phyloP scores from a whole-genome alignment of 2,329 filamentous ascomycete genomes.

The Botryotinia narcissicola region DNA sequence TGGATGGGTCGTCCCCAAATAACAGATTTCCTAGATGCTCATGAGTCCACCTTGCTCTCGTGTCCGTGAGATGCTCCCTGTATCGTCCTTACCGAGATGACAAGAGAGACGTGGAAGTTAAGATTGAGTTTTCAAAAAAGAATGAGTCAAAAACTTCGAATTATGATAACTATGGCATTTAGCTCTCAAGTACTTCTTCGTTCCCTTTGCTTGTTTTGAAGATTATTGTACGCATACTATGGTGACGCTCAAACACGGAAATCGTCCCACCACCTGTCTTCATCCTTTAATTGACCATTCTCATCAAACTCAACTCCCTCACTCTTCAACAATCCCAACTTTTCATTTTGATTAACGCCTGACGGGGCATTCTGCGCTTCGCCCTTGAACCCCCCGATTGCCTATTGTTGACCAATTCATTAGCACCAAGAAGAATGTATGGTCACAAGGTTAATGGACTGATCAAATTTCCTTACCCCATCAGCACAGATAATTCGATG shows the following conservation, averaged over 20 bases:
- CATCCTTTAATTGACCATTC: neutral
- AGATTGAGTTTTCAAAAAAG: no score
- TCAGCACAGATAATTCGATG: slow-evolving; percentile 56
- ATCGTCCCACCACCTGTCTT: neutral
- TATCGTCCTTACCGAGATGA: neutral
- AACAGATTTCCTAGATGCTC: neutral
- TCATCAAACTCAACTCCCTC: slow-evolving; percentile 9
- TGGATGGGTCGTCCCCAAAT: neutral
- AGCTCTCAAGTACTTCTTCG: neutral
- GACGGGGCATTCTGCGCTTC: slow-evolving; percentile 51
- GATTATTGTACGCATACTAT: neutral
- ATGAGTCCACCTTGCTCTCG: neutral
- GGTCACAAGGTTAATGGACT: neutral
- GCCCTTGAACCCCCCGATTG: slow-evolving; percentile 51
- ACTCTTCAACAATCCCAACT: slow-evolving; percentile 35
- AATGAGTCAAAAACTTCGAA: neutral
- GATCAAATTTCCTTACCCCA: slow-evolving; percentile 42
- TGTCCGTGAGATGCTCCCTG: neutral
- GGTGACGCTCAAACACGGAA: neutral
- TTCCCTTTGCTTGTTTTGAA: neutral
- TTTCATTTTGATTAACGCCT: slow-evolving; percentile 48
- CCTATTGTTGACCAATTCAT: slow-evolving; percentile 21
- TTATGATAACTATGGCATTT: neutral
- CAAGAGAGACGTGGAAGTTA: neutral
- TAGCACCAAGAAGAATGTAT: neutral